Evolutionary conservation across 2,329 filamentous ascomycete genomes (phyloP).

Genomic region (Claviceps fusiformis): DNA sequence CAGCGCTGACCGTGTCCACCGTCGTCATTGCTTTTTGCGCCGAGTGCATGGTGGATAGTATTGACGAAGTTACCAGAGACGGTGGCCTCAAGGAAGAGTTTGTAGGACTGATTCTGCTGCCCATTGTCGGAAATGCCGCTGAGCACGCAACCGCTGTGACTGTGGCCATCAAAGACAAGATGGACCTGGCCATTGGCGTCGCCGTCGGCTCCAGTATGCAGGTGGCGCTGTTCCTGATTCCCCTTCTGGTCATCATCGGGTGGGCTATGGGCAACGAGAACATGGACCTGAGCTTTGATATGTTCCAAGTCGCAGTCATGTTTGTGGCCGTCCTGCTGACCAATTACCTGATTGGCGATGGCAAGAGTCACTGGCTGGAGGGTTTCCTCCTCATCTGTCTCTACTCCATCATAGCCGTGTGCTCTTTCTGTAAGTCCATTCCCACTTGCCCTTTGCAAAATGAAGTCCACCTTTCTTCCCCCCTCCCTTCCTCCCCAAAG

Average conservation of each 20-base stretch:
- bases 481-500: neutral
- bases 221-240: constrained; percentile 67
- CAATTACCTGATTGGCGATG: constrained; percentile 76
- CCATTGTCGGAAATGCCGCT: constrained; percentile 72
- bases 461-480: neutral
- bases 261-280: constrained; percentile 59
- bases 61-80: constrained; percentile 49
- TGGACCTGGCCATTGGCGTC: constrained; percentile 71
- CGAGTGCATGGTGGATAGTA: constrained; percentile 64
- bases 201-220: constrained; percentile 72
- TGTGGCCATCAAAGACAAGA: constrained; percentile 72
- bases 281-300: constrained; percentile 77
- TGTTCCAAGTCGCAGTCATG: constrained; percentile 46
- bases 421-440: constrained; percentile 43
- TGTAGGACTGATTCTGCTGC: constrained; percentile 65
- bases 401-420: constrained; percentile 66
- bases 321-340: constrained; percentile 50
- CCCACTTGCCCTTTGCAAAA: too few species aligned
- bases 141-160: constrained; percentile 73
- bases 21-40: constrained; percentile 70
- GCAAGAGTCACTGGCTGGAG: constrained; percentile 72
- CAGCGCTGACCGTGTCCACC: constrained; percentile 59
- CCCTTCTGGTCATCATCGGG: constrained; percentile 61
- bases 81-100: constrained; percentile 57
- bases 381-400: constrained; percentile 62